Conservation (phyloP, 139 green algal genomes). For the Klebsormidium nitens region DNA sequence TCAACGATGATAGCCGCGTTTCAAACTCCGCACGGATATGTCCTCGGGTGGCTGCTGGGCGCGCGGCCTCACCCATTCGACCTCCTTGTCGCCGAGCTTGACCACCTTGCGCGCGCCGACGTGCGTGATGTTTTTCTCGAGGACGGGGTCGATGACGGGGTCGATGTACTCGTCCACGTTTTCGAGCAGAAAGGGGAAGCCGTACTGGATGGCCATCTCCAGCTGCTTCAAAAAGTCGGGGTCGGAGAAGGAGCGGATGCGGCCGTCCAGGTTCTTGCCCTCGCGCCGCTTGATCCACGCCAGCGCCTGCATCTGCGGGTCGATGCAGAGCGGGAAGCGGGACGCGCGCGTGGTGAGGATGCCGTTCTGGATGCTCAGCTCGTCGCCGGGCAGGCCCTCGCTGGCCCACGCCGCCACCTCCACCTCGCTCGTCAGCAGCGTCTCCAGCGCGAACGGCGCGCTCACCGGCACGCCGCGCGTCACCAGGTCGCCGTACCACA, state of each 20-base stretch:
- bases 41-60: no score
- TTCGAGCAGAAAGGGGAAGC: slow-evolving; percentile 84
- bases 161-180: slow-evolving; percentile 88
- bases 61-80: slow-evolving; percentile 41
- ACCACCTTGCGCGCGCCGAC: slow-evolving; percentile 50
- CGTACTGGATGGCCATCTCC: slow-evolving; percentile 84
- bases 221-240: slow-evolving; percentile 87
- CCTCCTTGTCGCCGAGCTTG: slow-evolving; percentile 75
- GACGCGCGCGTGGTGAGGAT: slow-evolving; percentile 69
- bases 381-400: slow-evolving; percentile 70
- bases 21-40: no score
- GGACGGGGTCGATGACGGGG: slow-evolving; percentile 79
- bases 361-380: slow-evolving; percentile 78
- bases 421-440: slow-evolving; percentile 68
- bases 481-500: slow-evolving; percentile 64
- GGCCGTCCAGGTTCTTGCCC: slow-evolving; percentile 72
- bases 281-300: slow-evolving; percentile 81
- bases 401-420: slow-evolving; percentile 62
- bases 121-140: slow-evolving; percentile 70
- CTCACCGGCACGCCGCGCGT: slow-evolving; percentile 56
- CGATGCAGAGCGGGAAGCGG: slow-evolving; percentile 75
- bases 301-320: slow-evolving; percentile 68
- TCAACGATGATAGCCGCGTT: no score
- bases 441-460: slow-evolving; percentile 64
- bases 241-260: slow-evolving; percentile 83